A percentile compares a stretch with the other conserved stretches of the same genome.
Evolutionary conservation across 2,329 filamentous ascomycete genomes (phyloP).

Genomic region (Exophiala sp.): DNA sequence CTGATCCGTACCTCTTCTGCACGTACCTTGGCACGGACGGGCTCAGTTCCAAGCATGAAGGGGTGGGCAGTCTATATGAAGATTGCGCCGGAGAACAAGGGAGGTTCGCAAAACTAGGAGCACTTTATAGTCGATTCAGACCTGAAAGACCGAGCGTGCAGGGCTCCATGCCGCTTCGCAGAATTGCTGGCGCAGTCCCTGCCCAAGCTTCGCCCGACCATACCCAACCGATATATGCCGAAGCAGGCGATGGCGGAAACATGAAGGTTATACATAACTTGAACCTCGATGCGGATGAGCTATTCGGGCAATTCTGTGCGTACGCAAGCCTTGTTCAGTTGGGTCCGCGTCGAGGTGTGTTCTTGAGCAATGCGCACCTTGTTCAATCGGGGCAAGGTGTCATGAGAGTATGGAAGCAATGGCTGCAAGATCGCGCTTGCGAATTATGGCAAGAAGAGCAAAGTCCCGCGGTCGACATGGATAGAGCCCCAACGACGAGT

Average conservation of each 20-base stretch:
- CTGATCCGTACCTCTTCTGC: constrained; percentile 64
- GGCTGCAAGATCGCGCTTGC: constrained; percentile 51
- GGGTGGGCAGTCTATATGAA: constrained; percentile 36
- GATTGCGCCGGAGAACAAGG: constrained; percentile 32
- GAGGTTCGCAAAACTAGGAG: constrained; percentile 46
- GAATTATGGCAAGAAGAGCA: constrained; percentile 28
- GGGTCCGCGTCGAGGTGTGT: constrained; percentile 55
- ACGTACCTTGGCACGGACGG: constrained; percentile 60
- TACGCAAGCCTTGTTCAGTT: constrained; percentile 63
- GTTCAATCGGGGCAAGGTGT: constrained; percentile 53
- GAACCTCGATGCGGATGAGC: constrained; percentile 61
- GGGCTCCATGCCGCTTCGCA: constrained; percentile 23
- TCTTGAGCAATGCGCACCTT: constrained; percentile 60
- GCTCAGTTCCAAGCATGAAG: constrained; percentile 44
- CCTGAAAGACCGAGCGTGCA: constrained; percentile 53
- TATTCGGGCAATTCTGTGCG: constrained; percentile 68
- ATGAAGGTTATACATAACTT: constrained; percentile 54
- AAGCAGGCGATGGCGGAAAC: constrained; percentile 27
- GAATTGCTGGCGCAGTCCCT: constrained; percentile 34
- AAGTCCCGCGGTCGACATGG: constrained; percentile 19
- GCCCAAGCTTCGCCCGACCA: constrained; percentile 36
- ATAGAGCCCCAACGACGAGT: constrained; percentile 22
- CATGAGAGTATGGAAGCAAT: constrained; percentile 65
- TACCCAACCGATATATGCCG: constrained; percentile 24
- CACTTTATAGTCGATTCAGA: constrained; percentile 64